phyloP scores from a whole-genome alignment of 163 green algal genomes.

The Coccomyxa subellipsoidea region DNA sequence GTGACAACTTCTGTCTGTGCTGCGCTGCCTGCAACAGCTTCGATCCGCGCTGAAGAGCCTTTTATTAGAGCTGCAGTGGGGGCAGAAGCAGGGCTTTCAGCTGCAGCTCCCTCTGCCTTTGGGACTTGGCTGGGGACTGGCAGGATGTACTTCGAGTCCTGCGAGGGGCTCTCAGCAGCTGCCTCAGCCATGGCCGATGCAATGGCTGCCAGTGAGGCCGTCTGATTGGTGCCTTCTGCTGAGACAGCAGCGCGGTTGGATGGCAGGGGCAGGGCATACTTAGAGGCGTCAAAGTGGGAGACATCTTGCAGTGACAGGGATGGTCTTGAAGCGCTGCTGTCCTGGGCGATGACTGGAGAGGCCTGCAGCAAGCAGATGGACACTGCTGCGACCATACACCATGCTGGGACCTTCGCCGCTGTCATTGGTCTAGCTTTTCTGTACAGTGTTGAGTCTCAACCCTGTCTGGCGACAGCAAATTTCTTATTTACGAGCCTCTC shows the following conservation, averaged over 20 bases:
- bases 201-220: neutral
- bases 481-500: no score
- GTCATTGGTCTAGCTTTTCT: no score
- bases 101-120: neutral
- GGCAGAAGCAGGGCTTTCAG: neutral
- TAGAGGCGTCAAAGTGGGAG: neutral
- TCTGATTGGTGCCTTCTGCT: neutral
- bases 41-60: neutral
- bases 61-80: no score
- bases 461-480: no score
- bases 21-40: neutral
- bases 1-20: neutral
- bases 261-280: neutral
- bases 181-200: neutral
- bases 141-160: neutral
- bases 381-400: no score
- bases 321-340: neutral
- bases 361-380: no score
- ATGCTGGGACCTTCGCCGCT: no score
- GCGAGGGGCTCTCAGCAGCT: neutral
- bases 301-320: neutral
- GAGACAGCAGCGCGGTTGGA: neutral
- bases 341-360: no score
- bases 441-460: no score
- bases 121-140: neutral